Evolutionary conservation across 2,329 filamentous ascomycete genomes (phyloP).

Genomic region (Scedosporium apiospermum): DNA sequence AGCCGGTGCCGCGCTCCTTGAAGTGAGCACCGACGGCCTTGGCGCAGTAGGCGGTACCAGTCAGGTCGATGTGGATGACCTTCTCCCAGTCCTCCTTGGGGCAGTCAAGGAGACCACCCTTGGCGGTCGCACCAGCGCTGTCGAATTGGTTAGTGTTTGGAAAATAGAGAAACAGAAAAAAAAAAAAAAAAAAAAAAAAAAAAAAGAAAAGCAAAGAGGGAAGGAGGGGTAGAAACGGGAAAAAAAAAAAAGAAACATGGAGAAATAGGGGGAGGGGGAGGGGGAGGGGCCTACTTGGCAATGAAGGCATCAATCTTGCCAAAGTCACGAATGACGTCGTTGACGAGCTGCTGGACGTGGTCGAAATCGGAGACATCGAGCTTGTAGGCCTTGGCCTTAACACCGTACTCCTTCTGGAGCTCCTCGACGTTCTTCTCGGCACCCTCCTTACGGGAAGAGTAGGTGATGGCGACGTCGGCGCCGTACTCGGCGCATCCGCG

Average conservation of each 20-base stretch:
- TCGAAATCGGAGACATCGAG: slow-evolving; percentile 1
- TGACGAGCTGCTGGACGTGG: slow-evolving; percentile 42
- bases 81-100: slow-evolving; percentile 58
- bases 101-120: slow-evolving; percentile 58
- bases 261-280: neutral
- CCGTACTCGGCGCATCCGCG: slow-evolving; percentile 32
- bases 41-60: slow-evolving; percentile 71
- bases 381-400: slow-evolving; percentile 36
- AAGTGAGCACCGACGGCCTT: slow-evolving; percentile 61
- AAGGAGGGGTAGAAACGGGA: neutral
- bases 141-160: slow-evolving; percentile 6
- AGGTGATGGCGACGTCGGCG: slow-evolving; percentile 34
- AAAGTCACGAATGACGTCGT: slow-evolving; percentile 63
- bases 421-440: slow-evolving; percentile 61
- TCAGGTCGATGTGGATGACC: slow-evolving; percentile 62
- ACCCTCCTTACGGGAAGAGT: slow-evolving; percentile 64
- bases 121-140: slow-evolving; percentile 58
- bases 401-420: slow-evolving; percentile 58
- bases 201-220: slow-evolving; percentile 38
- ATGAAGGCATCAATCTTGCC: slow-evolving; percentile 66
- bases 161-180: slow-evolving; percentile 19
- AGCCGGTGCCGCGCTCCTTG: slow-evolving; percentile 60
- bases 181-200: slow-evolving; percentile 52
- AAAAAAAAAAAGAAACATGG: slow-evolving; percentile 35
- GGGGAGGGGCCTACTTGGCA: slow-evolving; percentile 54